Percentiles rank a stretch among this genome's conserved stretches.
Evolutionary conservation across 169 alveolate genomes (phyloP).

Genomic region (Plasmodium relictum): DNA sequence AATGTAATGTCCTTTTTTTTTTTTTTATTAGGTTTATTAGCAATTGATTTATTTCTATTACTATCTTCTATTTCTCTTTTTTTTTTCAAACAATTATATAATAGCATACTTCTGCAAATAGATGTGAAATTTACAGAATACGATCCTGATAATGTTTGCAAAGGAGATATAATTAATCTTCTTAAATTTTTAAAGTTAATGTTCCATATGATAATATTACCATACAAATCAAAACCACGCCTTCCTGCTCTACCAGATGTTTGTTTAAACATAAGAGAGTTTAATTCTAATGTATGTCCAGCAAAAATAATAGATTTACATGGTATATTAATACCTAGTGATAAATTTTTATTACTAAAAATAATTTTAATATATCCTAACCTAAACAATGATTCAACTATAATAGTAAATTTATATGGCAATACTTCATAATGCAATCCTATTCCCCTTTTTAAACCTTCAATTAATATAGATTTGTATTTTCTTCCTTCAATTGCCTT

Average conservation of each 20-base stretch:
- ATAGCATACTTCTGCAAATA: conserved; percentile 74
- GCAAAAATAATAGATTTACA: conserved; percentile 90
- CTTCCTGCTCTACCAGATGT: conserved; percentile 95
- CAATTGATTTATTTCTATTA: conserved; percentile 28
- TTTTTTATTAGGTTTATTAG: conserved; percentile 56
- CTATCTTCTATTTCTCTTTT: conserved; percentile 47
- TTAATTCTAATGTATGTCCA: conserved; percentile 89
- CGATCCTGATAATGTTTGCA: conserved; percentile 86
- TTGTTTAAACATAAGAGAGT: conserved; percentile 93
- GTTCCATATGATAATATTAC: conserved; percentile 92
- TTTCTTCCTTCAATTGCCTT: conserved; percentile 82
- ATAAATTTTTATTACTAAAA: conserved; percentile 90
- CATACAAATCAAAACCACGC: conserved; percentile 94
- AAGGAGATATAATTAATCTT: conserved; percentile 85
- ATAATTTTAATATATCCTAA: conserved; percentile 89
- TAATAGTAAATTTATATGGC: conserved; percentile 84
- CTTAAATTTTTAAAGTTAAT: conserved; percentile 88
- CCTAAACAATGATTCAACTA: conserved; percentile 90
- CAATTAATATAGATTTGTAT: conserved; percentile 81
- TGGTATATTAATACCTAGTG: conserved; percentile 95
- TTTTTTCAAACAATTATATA: conserved; percentile 53
- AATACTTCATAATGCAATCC: conserved; percentile 94
- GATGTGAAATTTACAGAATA: conserved; percentile 66
- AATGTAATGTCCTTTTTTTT: conserved; percentile 62
- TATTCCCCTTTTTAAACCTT: conserved; percentile 91